Percentiles rank a stretch among this genome's conserved stretches.
Evolutionary conservation across 345 rosid genomes (phyloP).

Genomic region (Lepidium sativum): DNA sequence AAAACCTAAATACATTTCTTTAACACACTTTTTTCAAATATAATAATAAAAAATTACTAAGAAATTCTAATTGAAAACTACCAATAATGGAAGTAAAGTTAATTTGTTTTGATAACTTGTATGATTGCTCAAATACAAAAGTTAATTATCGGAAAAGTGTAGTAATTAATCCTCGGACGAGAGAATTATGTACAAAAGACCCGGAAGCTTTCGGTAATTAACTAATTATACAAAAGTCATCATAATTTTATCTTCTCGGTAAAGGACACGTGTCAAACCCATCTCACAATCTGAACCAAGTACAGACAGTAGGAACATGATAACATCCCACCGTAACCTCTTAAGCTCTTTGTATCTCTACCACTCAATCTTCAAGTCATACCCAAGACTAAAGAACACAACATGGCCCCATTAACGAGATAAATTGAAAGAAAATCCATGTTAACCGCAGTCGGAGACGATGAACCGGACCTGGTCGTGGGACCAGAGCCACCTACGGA

Average conservation of each 20-base stretch:
- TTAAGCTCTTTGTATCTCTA: constrained; percentile 11
- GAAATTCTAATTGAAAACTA: too few species aligned
- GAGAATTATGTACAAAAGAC: not conserved
- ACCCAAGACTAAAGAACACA: not conserved
- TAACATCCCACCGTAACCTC: constrained; percentile 18
- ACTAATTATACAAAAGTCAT: not conserved
- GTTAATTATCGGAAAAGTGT: too few species aligned
- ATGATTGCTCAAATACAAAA: too few species aligned
- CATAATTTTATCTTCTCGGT: constrained; percentile 1
- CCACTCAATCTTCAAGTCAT: constrained; percentile 19
- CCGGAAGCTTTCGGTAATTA: too few species aligned
- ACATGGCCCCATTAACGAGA: constrained; percentile 23
- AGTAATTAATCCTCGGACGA: too few species aligned
- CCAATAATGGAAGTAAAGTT: too few species aligned
- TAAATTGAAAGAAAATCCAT: not conserved
- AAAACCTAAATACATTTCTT: too few species aligned
- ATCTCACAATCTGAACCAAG: constrained; percentile 10
- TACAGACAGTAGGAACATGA: constrained; percentile 3
- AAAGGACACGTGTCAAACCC: constrained; percentile 12
- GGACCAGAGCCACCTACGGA: constrained; percentile 18
- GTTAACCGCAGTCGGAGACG: constrained; percentile 22
- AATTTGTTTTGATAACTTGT: too few species aligned
- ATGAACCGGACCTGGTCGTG: constrained; percentile 19
- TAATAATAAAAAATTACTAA: too few species aligned
- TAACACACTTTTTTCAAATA: too few species aligned